Percentiles rank a stretch among this genome's conserved stretches.
Conservation (phyloP, 371 early-diverging fungal genomes). For the Lichtheimia corymbifera region DNA sequence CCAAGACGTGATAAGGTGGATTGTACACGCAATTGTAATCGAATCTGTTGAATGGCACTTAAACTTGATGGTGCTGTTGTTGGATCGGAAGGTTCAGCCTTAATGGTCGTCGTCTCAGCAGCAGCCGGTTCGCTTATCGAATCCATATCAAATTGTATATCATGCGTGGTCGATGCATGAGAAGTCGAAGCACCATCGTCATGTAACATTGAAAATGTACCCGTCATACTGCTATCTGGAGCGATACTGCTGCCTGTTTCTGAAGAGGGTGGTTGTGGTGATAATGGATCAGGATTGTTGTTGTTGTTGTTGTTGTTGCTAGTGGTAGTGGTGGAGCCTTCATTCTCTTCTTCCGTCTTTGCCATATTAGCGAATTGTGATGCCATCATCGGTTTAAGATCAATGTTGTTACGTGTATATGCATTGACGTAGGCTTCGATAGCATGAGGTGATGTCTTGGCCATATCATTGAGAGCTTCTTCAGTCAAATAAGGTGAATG, state of each 20-base stretch:
- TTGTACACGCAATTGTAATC: slow-evolving; percentile 42
- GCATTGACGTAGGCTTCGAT: slow-evolving; percentile 29
- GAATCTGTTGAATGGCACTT: slow-evolving; percentile 44
- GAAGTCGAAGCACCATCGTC: background rate
- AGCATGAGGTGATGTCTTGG: slow-evolving; percentile 19
- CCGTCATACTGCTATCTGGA: background rate
- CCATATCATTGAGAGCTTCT: slow-evolving; percentile 23
- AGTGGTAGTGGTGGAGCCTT: background rate
- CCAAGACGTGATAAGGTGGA: slow-evolving; percentile 28
- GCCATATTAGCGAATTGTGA: slow-evolving; percentile 12
- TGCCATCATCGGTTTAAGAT: slow-evolving; percentile 16
- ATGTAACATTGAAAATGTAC: background rate
- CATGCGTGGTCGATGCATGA: background rate
- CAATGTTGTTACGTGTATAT: slow-evolving; percentile 20
- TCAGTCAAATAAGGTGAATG: slow-evolving; percentile 27
- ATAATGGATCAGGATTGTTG: background rate
- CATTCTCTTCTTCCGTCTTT: slow-evolving; percentile 1
- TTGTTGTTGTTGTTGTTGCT: background rate
- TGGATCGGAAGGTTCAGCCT: background rate
- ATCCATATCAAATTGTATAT: background rate
- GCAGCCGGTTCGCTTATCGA: background rate
- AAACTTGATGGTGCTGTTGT: slow-evolving; percentile 18
- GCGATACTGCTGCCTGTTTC: background rate
- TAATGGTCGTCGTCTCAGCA: background rate
- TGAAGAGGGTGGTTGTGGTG: background rate